Evolutionary conservation across 1,139 yeast genomes (phyloP).

Genomic region (Nadsonia starkeyi-henricii): DNA sequence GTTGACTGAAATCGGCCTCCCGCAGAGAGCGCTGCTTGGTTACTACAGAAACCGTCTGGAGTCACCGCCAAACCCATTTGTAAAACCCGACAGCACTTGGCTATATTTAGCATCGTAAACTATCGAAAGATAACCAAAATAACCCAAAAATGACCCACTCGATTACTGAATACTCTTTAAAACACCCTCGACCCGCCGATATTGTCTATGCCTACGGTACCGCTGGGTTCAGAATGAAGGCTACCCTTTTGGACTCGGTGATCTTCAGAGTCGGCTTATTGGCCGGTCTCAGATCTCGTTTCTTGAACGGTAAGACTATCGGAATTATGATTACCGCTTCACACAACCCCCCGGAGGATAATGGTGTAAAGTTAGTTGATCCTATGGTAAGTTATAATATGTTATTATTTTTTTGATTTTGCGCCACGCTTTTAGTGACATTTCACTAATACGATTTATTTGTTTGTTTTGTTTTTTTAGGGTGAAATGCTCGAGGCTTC

Average conservation of each 20-base stretch:
- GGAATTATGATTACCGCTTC: slow-evolving; percentile 92
- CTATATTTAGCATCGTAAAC: too few species aligned
- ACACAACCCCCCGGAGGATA: slow-evolving; percentile 89
- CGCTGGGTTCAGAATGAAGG: slow-evolving; percentile 86
- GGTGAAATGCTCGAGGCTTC: slow-evolving; percentile 81
- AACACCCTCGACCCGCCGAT: slow-evolving; percentile 35
- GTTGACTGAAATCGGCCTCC: too few species aligned
- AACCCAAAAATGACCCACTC: slow-evolving; percentile 2
- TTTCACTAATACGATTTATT: neutral
- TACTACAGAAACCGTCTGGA: too few species aligned
- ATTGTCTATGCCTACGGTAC: slow-evolving; percentile 65
- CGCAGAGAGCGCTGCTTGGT: too few species aligned
- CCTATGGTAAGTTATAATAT: slow-evolving; percentile 35
- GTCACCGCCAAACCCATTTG: too few species aligned
- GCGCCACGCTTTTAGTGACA: neutral
- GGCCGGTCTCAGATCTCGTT: slow-evolving; percentile 70
- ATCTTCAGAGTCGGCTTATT: slow-evolving; percentile 73
- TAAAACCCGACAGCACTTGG: too few species aligned
- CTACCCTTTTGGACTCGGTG: slow-evolving; percentile 61
- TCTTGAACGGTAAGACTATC: slow-evolving; percentile 50
- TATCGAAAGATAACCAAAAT: neutral
- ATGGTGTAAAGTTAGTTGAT: slow-evolving; percentile 92
- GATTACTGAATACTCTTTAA: slow-evolving; percentile 7
- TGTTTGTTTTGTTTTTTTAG: slow-evolving; percentile 17
- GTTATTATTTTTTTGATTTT: slow-evolving; percentile 10